These are phyloP conservation scores for Ochetophila trinervis DNA, from an alignment of 306 rosid species.

Conservation along the genomic window DNA sequence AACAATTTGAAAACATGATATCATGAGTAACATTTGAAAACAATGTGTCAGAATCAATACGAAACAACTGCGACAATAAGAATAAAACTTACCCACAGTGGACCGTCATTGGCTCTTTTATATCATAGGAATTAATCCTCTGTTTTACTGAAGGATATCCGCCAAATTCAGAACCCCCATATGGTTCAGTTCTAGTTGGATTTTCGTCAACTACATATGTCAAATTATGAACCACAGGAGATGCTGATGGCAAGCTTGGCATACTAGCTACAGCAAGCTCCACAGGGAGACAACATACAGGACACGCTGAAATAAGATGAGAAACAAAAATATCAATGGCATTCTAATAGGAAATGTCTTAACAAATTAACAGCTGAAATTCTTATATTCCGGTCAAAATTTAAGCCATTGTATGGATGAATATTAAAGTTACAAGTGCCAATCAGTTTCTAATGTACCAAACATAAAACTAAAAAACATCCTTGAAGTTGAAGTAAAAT, in stretches of 20 bases:
- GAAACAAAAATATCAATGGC: conserved; percentile 30
- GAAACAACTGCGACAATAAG: background rate
- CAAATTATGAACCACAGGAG: conserved; percentile 68
- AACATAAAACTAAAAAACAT: background rate
- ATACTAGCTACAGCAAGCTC: conserved; percentile 80
- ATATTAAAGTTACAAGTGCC: background rate
- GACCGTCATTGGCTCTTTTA: conserved; percentile 76
- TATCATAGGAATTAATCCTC: conserved; percentile 77
- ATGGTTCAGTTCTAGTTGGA: conserved; percentile 53
- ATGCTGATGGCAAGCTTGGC: conserved; percentile 70
- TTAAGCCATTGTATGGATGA: background rate
- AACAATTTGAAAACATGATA: too few relatives aligned
- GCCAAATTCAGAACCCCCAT: conserved; percentile 89
- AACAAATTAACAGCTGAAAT: conserved; percentile 3
- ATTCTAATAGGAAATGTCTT: conserved; percentile 12
- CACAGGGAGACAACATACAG: conserved; percentile 85
- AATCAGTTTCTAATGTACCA: background rate
- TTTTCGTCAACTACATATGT: conserved; percentile 66
- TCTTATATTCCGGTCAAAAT: conserved; percentile 12
- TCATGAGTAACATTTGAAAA: too few relatives aligned
- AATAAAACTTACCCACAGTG: conserved; percentile 81
- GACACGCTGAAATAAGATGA: conserved; percentile 70
- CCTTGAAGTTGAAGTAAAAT: conserved; percentile 13
- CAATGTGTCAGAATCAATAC: too few relatives aligned
- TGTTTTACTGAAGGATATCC: conserved; percentile 78